These are phyloP conservation scores for Kwoniella heveanensis DNA, from an alignment of 768 basidiomycete species.

Conservation along the genomic window DNA sequence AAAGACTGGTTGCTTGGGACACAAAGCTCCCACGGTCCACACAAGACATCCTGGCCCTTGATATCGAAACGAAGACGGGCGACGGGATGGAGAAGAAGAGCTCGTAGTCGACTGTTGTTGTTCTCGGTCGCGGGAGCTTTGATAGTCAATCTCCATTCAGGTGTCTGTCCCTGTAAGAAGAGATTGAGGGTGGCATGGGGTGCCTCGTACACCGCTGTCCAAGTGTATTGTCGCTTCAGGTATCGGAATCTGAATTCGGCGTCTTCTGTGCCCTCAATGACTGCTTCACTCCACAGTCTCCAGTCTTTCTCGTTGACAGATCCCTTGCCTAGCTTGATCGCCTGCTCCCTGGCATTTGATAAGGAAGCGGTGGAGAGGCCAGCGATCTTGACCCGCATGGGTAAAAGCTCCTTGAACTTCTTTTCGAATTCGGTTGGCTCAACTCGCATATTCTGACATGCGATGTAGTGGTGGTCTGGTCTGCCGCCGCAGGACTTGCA, in stretches of 20 bases:
- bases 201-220: conserved; percentile 79
- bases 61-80: conserved; percentile 64
- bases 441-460: conserved; percentile 63
- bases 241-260: conserved; percentile 75
- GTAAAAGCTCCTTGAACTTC: conserved; percentile 74
- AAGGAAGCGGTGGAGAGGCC: conserved; percentile 63
- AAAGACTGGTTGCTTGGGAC: conserved; percentile 67
- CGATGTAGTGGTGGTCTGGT: conserved; percentile 76
- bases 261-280: conserved; percentile 34
- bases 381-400: conserved; percentile 72
- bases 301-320: conserved; percentile 61
- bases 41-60: conserved; percentile 57
- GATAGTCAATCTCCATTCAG: conserved; percentile 85
- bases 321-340: conserved; percentile 35
- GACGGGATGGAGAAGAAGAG: conserved; percentile 71
- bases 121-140: conserved; percentile 68
- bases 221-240: conserved; percentile 82
- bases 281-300: conserved; percentile 64
- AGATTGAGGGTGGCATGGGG: conserved; percentile 72
- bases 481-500: conserved; percentile 87
- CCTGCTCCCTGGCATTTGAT: conserved; percentile 57
- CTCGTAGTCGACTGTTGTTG: conserved; percentile 77
- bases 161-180: conserved; percentile 70
- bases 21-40: conserved; percentile 77
- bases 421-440: conserved; percentile 74